phyloP scores from a whole-genome alignment of 1,284 basidiomycete species.

The Lentinula novae-zelandiae region DNA sequence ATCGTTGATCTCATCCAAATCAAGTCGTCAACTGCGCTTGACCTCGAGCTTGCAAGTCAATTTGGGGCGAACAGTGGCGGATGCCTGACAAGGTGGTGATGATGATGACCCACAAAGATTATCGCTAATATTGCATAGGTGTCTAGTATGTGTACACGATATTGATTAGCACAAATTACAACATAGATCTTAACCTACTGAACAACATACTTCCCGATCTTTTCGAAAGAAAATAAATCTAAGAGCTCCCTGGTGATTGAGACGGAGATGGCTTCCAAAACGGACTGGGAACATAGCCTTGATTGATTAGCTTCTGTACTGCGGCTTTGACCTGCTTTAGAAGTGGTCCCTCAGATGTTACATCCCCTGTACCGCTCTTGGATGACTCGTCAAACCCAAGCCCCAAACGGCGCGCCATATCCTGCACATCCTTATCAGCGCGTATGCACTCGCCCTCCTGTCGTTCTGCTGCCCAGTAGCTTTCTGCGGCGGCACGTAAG shows the following conservation, averaged over 20 bases:
- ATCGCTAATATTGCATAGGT: too few species aligned
- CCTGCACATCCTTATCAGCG: slow-evolving; percentile 42
- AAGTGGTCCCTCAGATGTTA: slow-evolving; percentile 23
- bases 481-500: slow-evolving; percentile 39
- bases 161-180: too few species aligned
- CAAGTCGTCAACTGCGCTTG: too few species aligned
- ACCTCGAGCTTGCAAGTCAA: too few species aligned
- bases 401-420: slow-evolving; percentile 46
- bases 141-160: too few species aligned
- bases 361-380: slow-evolving; percentile 2
- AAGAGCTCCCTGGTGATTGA: background rate
- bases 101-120: too few species aligned
- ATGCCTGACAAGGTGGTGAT: too few species aligned
- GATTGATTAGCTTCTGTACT: slow-evolving; percentile 30
- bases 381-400: slow-evolving; percentile 35
- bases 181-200: background rate
- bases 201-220: background rate
- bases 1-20: too few species aligned
- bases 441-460: slow-evolving; percentile 46
- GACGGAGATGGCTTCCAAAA: slow-evolving; percentile 23
- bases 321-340: slow-evolving; percentile 33
- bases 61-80: too few species aligned
- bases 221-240: background rate
- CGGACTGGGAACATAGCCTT: slow-evolving; percentile 29
- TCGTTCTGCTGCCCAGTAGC: slow-evolving; percentile 57